Percentiles rank a stretch among this genome's conserved stretches.
Conservation (phyloP, 2,329 filamentous ascomycete species). For the Aspergillus puulaauensis region DNA sequence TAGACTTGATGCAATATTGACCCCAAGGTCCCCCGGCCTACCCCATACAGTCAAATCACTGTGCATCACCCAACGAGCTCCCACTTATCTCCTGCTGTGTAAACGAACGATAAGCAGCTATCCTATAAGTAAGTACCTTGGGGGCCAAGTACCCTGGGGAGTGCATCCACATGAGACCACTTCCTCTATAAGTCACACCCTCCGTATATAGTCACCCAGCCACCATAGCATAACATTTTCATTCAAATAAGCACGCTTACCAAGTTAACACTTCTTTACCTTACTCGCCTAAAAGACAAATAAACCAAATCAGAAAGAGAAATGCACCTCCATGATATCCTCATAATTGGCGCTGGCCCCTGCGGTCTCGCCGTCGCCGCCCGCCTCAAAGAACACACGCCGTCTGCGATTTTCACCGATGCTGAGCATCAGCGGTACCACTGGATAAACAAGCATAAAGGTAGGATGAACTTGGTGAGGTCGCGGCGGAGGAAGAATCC, state of each 20-base stretch:
- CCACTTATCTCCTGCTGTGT: not conserved
- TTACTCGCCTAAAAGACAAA: too few relatives aligned
- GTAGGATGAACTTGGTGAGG: slow-evolving; percentile 52
- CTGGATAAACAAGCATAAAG: slow-evolving; percentile 68
- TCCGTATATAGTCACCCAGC: too few relatives aligned
- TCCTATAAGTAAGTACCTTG: not conserved
- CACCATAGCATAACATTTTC: too few relatives aligned
- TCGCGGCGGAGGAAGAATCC: slow-evolving; percentile 28
- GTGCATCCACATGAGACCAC: too few relatives aligned
- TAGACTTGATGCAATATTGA: too few relatives aligned
- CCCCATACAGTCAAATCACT: not conserved
- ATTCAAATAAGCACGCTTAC: too few relatives aligned
- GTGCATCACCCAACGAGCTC: not conserved
- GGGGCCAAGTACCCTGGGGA: slow-evolving; percentile 31
- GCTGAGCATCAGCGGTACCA: slow-evolving; percentile 80
- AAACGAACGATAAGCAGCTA: too few relatives aligned
- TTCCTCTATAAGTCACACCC: too few relatives aligned
- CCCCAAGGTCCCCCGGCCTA: slow-evolving; percentile 29
- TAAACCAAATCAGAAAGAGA: not conserved
- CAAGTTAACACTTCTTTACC: too few relatives aligned
- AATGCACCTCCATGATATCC: slow-evolving; percentile 53
- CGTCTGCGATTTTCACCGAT: slow-evolving; percentile 78
- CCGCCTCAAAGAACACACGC: slow-evolving; percentile 68
- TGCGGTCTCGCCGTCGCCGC: slow-evolving; percentile 73
- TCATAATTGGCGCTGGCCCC: slow-evolving; percentile 73